Conservation (phyloP, 2,329 filamentous ascomycete species). For the Pseudodiploospora longispora region DNA sequence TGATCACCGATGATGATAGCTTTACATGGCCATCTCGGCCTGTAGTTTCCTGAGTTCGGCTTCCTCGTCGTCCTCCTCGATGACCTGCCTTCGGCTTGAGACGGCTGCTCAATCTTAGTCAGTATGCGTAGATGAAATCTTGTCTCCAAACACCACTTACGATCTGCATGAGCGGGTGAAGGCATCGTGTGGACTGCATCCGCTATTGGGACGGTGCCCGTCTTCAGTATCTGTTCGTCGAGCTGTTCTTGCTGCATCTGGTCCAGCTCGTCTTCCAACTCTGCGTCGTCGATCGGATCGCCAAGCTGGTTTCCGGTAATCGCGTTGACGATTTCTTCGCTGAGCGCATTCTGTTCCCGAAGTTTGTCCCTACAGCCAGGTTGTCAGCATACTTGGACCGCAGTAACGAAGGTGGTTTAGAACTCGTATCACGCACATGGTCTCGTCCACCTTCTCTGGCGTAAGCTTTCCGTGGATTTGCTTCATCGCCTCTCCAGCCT, state of each 20-base stretch:
- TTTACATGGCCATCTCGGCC: conserved; percentile 92
- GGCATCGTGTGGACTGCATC: conserved; percentile 74
- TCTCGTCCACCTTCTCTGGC: conserved; percentile 88
- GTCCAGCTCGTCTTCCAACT: conserved; percentile 79
- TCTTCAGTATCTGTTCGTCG: conserved; percentile 89
- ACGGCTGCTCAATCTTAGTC: conserved; percentile 18
- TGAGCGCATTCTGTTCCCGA: conserved; percentile 84
- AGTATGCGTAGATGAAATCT: neutral
- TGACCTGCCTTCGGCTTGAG: conserved; percentile 31
- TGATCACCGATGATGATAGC: neutral
- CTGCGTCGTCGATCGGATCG: conserved; percentile 72
- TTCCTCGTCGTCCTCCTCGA: conserved; percentile 88
- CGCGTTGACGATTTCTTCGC: conserved; percentile 82
- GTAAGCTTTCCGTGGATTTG: conserved; percentile 85
- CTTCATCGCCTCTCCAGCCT: conserved; percentile 84
- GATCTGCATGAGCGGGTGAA: conserved; percentile 62
- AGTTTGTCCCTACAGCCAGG: conserved; percentile 68
- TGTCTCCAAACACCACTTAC: conserved; percentile 44
- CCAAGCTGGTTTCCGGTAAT: conserved; percentile 65
- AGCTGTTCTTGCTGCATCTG: conserved; percentile 84
- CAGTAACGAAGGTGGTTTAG: neutral
- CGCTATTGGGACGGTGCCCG: conserved; percentile 72
- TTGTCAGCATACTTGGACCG: conserved; percentile 19
- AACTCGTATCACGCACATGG: conserved; percentile 59
- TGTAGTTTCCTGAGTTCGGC: conserved; percentile 88